These are phyloP conservation scores for Pyrus bretschneideri DNA, from an alignment of 306 rosid species.

Conservation along the genomic window DNA sequence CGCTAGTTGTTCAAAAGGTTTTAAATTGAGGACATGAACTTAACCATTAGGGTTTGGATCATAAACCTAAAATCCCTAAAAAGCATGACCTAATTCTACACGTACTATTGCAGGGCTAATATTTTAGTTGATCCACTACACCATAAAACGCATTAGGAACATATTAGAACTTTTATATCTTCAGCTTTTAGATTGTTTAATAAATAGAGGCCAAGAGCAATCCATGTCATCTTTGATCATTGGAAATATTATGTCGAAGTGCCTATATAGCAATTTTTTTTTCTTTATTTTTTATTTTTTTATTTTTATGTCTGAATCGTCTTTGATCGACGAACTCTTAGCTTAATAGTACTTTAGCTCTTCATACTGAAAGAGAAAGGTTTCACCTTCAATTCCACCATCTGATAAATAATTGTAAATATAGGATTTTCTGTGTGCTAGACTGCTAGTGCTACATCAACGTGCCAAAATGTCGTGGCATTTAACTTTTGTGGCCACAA, in stretches of 20 bases:
- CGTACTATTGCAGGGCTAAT: not conserved
- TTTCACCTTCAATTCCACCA: not conserved
- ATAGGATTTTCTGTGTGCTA: not conserved
- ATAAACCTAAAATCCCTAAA: not conserved
- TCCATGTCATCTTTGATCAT: not conserved
- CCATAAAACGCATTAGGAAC: not conserved
- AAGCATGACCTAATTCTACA: not conserved
- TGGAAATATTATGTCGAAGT: not conserved
- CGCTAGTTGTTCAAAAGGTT: not conserved
- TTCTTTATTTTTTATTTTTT: no score
- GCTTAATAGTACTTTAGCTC: no score
- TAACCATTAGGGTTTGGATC: not conserved
- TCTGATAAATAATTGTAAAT: no score
- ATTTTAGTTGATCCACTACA: not conserved
- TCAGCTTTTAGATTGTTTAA: not conserved
- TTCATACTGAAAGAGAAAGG: no score
- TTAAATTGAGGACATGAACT: not conserved
- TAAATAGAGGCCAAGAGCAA: not conserved
- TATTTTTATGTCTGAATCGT: not conserved
- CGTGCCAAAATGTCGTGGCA: not conserved
- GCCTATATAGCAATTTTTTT: not conserved
- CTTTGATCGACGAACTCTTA: not conserved
- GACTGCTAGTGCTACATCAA: not conserved
- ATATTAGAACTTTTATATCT: not conserved
- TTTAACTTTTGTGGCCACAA: not conserved